Evolutionary conservation across 441 rosid species (phyloP).

Genomic region (Gossypium gossypioides): DNA sequence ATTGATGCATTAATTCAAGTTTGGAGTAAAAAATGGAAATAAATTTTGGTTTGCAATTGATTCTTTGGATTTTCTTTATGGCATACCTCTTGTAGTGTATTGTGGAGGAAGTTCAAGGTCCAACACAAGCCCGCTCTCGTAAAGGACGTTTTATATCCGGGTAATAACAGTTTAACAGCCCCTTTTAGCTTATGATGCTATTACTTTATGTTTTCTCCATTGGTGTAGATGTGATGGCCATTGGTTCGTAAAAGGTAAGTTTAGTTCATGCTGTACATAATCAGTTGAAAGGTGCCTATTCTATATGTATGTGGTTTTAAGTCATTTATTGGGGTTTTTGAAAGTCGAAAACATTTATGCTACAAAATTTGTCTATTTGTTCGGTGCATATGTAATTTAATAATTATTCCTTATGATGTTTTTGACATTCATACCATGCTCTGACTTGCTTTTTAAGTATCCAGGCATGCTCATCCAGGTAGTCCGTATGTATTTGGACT

Average conservation of each 20-base stretch:
- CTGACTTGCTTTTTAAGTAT: conserved; percentile 35
- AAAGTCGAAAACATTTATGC: not conserved
- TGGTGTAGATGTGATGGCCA: not conserved
- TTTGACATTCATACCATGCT: conserved; percentile 11
- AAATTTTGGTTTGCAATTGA: conserved; percentile 1
- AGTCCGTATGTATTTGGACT: conserved; percentile 98
- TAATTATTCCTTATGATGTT: not conserved
- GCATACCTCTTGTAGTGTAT: conserved; percentile 55
- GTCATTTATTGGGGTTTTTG: not conserved
- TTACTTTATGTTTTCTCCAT: not conserved
- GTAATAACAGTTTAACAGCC: conserved; percentile 32
- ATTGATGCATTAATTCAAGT: not conserved
- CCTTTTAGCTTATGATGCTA: conserved; percentile 1
- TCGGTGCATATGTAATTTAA: not conserved
- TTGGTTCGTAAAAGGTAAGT: not conserved
- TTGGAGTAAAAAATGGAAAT: not conserved
- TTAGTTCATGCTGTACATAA: not conserved
- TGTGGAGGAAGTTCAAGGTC: conserved; percentile 97
- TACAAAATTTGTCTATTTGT: not conserved
- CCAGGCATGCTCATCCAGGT: conserved; percentile 99
- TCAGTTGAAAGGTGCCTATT: not conserved
- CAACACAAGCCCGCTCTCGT: conserved; percentile 89
- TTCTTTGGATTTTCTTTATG: conserved; percentile 3
- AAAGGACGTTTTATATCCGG: conserved; percentile 95
- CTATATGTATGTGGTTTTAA: not conserved